Evolutionary conservation across 2,329 filamentous ascomycete genomes (phyloP), one percentile per base, ranked within the genome.

Genomic region (Aspergillus uvarum): DNA sequence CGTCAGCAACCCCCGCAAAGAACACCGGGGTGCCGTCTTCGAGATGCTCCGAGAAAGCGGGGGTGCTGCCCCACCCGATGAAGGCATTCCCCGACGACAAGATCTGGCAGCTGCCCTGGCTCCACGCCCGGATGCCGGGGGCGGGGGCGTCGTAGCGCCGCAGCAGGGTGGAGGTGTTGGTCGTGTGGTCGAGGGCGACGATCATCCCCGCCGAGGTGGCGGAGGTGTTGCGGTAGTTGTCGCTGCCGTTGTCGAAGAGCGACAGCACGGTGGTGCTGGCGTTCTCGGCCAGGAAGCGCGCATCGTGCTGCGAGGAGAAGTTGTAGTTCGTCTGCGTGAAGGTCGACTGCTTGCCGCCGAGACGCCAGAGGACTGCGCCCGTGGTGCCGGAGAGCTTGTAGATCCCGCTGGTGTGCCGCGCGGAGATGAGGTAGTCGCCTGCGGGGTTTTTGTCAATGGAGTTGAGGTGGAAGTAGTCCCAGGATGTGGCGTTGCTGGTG

Each of bases 381-480:
- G 68, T 66, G 14, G 59, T 56, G 11, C 70, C 67, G 19, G 62
- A 66, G 19, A 73, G 63, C 47, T 71, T 71, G 59, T 69, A 73
- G 8, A 73, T 64, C 2, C 63, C 59, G 35, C 68, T 70, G 11
- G 62, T 61, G 53, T 73, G 70, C 3, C 69, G 63, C 1, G 67
- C 63, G 4, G 70, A 72, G 12, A 73, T 53, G 0, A 73, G 61
- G 48, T 72, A 73, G 56, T 72, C 63, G 5, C 70, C 70, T 6
- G 67, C 60, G 1, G 47, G 10, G 24, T 60, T 44, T 44, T 67
- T 67, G 44, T 65, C 63, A 0, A 67, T 32, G 3, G 53, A 58
- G 53, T 73, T 73, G 42, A 72, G 66, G 52, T 73, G 70, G 53
- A 72, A 66, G 38, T 70, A 73, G 47, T 75, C 72, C 70, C 72